A percentile compares a stretch with the other conserved stretches of the same genome.
These are phyloP conservation scores for Dryas integrifolia DNA, from an alignment of 331 rosid genomes.

Conservation along the genomic window DNA sequence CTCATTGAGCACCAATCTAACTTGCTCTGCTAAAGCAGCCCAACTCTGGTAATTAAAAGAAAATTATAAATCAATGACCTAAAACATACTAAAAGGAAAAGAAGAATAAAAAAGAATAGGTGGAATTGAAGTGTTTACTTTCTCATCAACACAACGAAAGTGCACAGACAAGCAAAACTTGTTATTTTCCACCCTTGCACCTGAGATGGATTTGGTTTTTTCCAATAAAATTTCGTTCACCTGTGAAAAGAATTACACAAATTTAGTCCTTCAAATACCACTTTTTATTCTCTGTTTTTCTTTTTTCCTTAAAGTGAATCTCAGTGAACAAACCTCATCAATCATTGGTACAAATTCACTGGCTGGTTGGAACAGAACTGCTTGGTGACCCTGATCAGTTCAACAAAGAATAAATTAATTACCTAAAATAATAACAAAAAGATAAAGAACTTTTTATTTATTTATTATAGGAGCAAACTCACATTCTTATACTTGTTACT, in stretches of 20 bases:
- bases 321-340: constrained; percentile 55
- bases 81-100: neutral
- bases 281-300: neutral
- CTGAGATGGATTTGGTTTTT: constrained; percentile 66
- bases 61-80: neutral
- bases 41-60: constrained; percentile 51
- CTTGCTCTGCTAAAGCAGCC: constrained; percentile 70
- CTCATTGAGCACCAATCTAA: constrained; percentile 52
- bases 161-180: constrained; percentile 90
- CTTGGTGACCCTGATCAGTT: constrained; percentile 52
- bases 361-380: constrained; percentile 72
- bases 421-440: constrained; percentile 14
- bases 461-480: constrained; percentile 14
- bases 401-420: neutral
- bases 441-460: neutral
- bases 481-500: constrained; percentile 46
- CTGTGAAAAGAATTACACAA: constrained; percentile 31
- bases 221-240: constrained; percentile 60
- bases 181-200: constrained; percentile 85
- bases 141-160: constrained; percentile 93
- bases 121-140: constrained; percentile 39
- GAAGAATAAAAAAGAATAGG: neutral
- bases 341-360: constrained; percentile 79
- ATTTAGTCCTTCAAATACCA: neutral
- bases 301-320: neutral